phyloP scores from a whole-genome alignment of 2,329 filamentous ascomycete species.

The Trichoderma brevicompactum region DNA sequence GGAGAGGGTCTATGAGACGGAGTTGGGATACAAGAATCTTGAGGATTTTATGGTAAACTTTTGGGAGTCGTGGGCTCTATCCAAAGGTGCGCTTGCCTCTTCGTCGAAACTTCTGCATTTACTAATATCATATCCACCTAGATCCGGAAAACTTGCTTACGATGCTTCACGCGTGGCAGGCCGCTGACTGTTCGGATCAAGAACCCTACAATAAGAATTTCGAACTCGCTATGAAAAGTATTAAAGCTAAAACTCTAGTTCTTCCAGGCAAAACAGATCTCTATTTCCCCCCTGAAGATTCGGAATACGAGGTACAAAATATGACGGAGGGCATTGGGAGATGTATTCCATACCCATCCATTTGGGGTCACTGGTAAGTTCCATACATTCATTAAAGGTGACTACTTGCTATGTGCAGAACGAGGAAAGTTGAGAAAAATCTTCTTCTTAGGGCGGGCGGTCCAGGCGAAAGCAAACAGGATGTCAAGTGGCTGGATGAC shows the following conservation, averaged over 20 bases:
- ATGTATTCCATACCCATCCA: constrained; percentile 46
- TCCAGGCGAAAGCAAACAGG: constrained; percentile 71
- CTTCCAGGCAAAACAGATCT: constrained; percentile 74
- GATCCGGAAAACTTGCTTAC: constrained; percentile 75
- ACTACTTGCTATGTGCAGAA: no score
- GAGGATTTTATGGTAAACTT: constrained; percentile 76
- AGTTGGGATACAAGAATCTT: constrained; percentile 67
- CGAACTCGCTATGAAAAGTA: constrained; percentile 65
- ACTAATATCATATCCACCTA: not conserved
- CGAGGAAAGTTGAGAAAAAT: not conserved
- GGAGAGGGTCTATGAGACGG: constrained; percentile 67
- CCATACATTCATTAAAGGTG: no score
- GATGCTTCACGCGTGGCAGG: constrained; percentile 81
- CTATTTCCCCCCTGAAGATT: constrained; percentile 83
- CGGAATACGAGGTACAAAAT: constrained; percentile 68
- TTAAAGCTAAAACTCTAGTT: constrained; percentile 74
- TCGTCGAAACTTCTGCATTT: not conserved
- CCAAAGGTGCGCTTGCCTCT: constrained; percentile 53
- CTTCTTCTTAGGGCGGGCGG: constrained; percentile 60
- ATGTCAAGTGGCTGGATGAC: constrained; percentile 73
- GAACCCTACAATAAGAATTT: constrained; percentile 71
- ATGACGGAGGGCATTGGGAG: constrained; percentile 44
- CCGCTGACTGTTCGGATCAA: constrained; percentile 70
- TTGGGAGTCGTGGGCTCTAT: constrained; percentile 76
- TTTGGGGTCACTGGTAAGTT: constrained; percentile 49